Percentiles rank a stretch among this genome's conserved stretches.
phyloP scores from a whole-genome alignment of 176 grass and related monocot genomes.

The Triticum aestivum region DNA sequence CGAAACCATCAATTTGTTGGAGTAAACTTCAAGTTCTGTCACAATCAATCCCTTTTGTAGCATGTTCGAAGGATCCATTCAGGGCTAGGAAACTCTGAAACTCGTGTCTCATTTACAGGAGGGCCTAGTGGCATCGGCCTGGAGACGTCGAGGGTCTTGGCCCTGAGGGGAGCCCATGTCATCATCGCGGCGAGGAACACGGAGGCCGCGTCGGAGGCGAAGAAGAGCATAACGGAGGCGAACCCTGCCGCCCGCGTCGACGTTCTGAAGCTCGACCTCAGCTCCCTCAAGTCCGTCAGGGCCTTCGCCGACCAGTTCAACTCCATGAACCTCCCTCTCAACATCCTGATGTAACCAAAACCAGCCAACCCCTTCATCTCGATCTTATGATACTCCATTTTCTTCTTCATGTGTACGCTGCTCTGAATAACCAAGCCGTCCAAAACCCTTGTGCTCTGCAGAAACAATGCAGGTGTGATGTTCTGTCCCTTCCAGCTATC shows the following conservation, averaged over 20 bases:
- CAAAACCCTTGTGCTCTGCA: constrained; percentile 26
- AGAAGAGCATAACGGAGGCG: constrained; percentile 42
- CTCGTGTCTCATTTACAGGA: constrained; percentile 29
- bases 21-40: constrained; percentile 15
- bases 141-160: constrained; percentile 80
- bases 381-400: constrained; percentile 2
- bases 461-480: constrained; percentile 96
- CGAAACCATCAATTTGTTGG: background rate
- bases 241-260: constrained; percentile 53
- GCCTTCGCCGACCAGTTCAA: constrained; percentile 61
- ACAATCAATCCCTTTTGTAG: background rate
- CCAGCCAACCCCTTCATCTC: background rate
- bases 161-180: constrained; percentile 74
- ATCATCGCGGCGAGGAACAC: constrained; percentile 90
- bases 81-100: background rate
- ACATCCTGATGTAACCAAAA: constrained; percentile 71
- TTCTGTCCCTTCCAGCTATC: constrained; percentile 83
- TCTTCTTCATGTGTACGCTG: background rate
- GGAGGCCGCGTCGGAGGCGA: constrained; percentile 65
- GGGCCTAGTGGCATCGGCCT: constrained; percentile 82
- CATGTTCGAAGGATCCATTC: background rate
- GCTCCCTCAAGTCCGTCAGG: constrained; percentile 73
- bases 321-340: constrained; percentile 74
- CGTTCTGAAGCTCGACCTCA: constrained; percentile 76
- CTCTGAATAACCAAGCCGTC: background rate